Evolutionary conservation across 2,329 filamentous ascomycete species (phyloP), one percentile per base, ranked within the genome.

Genomic region (Cyphellophora europaea): DNA sequence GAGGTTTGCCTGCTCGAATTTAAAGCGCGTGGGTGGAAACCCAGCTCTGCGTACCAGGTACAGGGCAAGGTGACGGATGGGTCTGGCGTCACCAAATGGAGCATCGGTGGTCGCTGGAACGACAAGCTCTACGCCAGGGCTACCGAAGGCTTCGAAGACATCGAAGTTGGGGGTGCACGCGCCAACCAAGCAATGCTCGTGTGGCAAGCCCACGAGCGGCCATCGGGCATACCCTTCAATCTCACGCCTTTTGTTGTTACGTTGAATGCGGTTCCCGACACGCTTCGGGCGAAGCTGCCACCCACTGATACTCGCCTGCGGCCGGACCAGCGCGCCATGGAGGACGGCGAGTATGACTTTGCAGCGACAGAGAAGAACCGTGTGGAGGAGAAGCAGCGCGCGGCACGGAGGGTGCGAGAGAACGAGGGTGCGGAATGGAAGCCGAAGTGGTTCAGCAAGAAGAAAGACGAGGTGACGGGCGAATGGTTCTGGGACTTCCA

Each of bases 261-360:
- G 0, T 80, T 98, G 45, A 98, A 98, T 61, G 85, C 88, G 47
- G 71, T 95, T 32, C 82, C 89, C 35, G 84, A 93, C n/a, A 67
- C 74, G n/a, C 69, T 98, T 12, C 67, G 64, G 33, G 74, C 80
- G 4, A 77, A 81, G 62, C 65, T 98, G 11, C 83, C 91, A 23
- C 91, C 91, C 1, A 98, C 91, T 0, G 91, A 98, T 57, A 93
- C 89, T 2, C 73, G 91, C n/a, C 67, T 94, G 19, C 73, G 91
- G 18, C 89, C 91, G 0, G 91, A 98, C 58, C 91, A 98, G 64
- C 74, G 91, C 8, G 91, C 91, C 2, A 98, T 98, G 91, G 91
- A 98, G 57, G 88, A 96, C 42, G 91, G 89, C n/a, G 77, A 88
- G 59, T 98, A 98, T 54, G 89, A 96, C 52, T 71, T 91, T 40